Evolutionary conservation across 495 filamentous ascomycete species (phyloP), one percentile per base, ranked within the genome.

Genomic region (Penicillium silybi): DNA sequence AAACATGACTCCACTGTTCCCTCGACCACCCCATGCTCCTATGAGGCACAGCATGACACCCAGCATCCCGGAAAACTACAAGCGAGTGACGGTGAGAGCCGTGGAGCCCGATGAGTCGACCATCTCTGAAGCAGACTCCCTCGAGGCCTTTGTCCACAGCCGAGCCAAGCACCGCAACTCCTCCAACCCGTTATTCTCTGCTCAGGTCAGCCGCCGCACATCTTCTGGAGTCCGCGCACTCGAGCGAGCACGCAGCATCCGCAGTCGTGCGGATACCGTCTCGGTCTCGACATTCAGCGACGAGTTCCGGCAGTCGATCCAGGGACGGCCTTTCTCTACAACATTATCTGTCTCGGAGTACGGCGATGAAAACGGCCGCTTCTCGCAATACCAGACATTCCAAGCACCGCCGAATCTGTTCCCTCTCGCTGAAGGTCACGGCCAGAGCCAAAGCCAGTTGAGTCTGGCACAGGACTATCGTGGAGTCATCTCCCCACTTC

Each of bases 61-160:
- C n/a, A 64, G 59, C 35, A 64, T 66, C 27, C 58, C 58, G 1
- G 67, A 74, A 9, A 64, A 65, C 45, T 37, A 61, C 13, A 71
- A 67, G 27, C 65, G 71, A 27, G 50, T 68, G 44, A 74, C 68
- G 1, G 32, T 76, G 19, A 60, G 63, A 29, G 54, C 70, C 1
- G 65, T 74, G 10, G 69, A 72, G 41, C 65, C 62, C 4, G 66
- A 68, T 45, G 64, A 64, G 34, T 60, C 68, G 11, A 66, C 59
- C 20, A 61, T 69, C 23, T 73, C 73, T n/a, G 73, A 74, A 38
- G 57, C 68, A 1, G 71, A 72, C 45, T 76, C 73, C 5, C 50
- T 76, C 9, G 71, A 76, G 46, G 73, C 73, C 2, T 76, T 76
- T 50, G 70, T 76, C 6, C 71, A 76, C 52, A 67, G 65, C 44